These are phyloP conservation scores for Diophrys sp. DNA, from an alignment of 73 alveolate species.

Conservation along the genomic window DNA sequence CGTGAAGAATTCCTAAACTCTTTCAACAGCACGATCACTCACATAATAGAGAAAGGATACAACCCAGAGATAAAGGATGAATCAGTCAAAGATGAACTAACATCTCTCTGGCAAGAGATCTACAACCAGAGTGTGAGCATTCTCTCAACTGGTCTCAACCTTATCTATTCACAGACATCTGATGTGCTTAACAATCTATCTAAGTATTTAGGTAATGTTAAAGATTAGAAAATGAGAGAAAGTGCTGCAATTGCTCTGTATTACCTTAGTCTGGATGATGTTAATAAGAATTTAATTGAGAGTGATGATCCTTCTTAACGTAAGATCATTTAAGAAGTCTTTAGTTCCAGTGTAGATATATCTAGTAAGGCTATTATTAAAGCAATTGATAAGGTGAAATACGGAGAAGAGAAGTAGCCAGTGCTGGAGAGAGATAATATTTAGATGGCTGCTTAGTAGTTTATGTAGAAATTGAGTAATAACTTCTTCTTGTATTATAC, in stretches of 20 bases:
- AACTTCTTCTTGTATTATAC: not conserved
- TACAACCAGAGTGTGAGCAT: slow-evolving; percentile 23
- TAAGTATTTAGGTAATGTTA: slow-evolving; percentile 14
- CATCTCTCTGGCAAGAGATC: slow-evolving; percentile 48
- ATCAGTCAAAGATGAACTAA: slow-evolving; percentile 17
- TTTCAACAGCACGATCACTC: slow-evolving; percentile 18
- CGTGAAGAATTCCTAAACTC: slow-evolving; percentile 13
- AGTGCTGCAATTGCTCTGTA: slow-evolving; percentile 27
- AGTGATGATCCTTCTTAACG: not conserved
- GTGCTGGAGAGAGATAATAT: not conserved
- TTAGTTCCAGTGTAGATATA: not conserved
- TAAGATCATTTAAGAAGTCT: not conserved
- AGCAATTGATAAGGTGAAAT: not conserved
- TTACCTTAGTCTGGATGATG: slow-evolving; percentile 37
- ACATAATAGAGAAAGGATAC: slow-evolving; percentile 47
- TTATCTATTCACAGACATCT: slow-evolving; percentile 25
- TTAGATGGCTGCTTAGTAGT: not conserved
- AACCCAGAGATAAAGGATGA: slow-evolving; percentile 35
- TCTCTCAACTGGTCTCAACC: slow-evolving; percentile 42
- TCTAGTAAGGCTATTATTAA: not conserved
- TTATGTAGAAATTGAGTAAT: slow-evolving; percentile 7
- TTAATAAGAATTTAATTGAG: slow-evolving; percentile 15
- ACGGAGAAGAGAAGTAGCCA: not conserved
- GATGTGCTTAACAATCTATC: slow-evolving; percentile 25
- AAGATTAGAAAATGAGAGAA: slow-evolving; percentile 37